Evolutionary conservation across 2,329 filamentous ascomycete species (phyloP).

Genomic region (Exserohilum turcica): DNA sequence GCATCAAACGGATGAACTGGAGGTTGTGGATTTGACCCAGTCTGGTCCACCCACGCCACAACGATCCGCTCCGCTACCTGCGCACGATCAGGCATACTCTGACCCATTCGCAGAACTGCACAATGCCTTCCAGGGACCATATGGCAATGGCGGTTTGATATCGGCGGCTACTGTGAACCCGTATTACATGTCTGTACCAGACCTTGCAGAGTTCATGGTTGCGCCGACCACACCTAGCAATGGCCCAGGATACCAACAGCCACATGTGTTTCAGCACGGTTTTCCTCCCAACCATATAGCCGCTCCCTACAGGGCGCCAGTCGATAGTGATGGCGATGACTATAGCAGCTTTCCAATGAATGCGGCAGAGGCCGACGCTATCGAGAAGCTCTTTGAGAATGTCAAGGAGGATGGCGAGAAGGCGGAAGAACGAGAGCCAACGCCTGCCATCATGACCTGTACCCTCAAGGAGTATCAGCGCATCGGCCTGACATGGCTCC

Average conservation of each 20-base stretch:
- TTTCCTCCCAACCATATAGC: not conserved
- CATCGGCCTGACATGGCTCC: constrained; percentile 76
- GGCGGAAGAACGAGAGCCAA: constrained; percentile 66
- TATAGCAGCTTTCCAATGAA: constrained; percentile 22
- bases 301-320: not conserved
- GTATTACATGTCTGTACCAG: constrained; percentile 31
- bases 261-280: not conserved
- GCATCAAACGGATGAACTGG: not conserved
- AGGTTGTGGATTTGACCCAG: constrained; percentile 27
- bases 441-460: constrained; percentile 70
- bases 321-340: constrained; percentile 20
- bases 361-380: constrained; percentile 25
- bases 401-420: constrained; percentile 41
- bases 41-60: constrained; percentile 26
- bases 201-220: constrained; percentile 39
- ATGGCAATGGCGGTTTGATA: constrained; percentile 7
- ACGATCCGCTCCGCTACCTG: not conserved
- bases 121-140: constrained; percentile 1
- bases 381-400: constrained; percentile 41
- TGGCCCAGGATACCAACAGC: constrained; percentile 21
- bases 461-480: constrained; percentile 82
- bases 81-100: not conserved
- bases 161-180: constrained; percentile 26
- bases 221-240: constrained; percentile 18
- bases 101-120: constrained; percentile 16